Percentiles rank a stretch among this genome's conserved stretches.
Conservation (phyloP, 140 eudicot genomes). For the Senecio squalidus region DNA sequence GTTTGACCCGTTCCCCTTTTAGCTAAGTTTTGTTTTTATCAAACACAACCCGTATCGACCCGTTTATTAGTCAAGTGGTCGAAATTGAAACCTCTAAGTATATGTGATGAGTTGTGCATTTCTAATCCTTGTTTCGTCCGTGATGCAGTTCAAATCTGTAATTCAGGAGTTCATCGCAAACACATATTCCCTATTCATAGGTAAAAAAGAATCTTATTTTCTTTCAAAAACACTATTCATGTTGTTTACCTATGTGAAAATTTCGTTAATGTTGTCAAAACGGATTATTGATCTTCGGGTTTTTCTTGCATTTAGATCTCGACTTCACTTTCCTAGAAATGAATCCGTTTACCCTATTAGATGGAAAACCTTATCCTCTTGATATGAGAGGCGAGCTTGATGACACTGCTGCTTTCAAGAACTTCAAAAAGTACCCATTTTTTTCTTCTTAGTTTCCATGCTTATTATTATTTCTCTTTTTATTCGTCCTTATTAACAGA, state of each 20-base stretch:
- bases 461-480: neutral
- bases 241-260: neutral
- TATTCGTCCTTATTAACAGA: neutral
- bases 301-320: constrained; percentile 38
- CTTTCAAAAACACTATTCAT: neutral
- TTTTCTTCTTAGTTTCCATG: neutral
- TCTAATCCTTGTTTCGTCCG: constrained; percentile 13
- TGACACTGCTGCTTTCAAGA: constrained; percentile 88
- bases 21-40: no score
- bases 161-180: constrained; percentile 73
- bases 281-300: neutral
- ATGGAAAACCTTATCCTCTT: constrained; percentile 72
- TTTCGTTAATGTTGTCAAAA: constrained; percentile 4
- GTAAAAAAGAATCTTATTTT: constrained; percentile 29
- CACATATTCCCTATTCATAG: constrained; percentile 56
- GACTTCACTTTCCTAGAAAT: constrained; percentile 88
- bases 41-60: no score
- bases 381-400: constrained; percentile 97
- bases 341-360: constrained; percentile 83
- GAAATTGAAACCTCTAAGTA: no score
- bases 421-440: constrained; percentile 62
- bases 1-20: no score
- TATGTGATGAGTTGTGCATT: neutral
- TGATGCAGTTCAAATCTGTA: constrained; percentile 53
- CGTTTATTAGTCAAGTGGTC: no score